A percentile compares a stretch with the other conserved stretches of the same genome.
phyloP scores from a whole-genome alignment of 179 eudicot genomes.

The Drosera spatulata region DNA sequence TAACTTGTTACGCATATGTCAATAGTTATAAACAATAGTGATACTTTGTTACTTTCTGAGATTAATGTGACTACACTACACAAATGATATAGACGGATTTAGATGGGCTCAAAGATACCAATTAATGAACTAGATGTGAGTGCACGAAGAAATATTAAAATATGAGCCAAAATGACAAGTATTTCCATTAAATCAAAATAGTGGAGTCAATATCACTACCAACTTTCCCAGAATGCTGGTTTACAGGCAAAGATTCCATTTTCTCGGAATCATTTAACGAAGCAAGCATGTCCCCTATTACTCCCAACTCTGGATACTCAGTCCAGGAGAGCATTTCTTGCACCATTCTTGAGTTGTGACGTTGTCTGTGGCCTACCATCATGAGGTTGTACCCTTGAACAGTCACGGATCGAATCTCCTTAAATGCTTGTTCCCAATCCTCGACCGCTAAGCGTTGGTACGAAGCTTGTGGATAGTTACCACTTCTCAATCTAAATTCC shows the following conservation, averaged over 20 bases:
- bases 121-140: too few species aligned
- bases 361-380: slow-evolving; percentile 33
- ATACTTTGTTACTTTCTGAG: too few species aligned
- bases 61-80: too few species aligned
- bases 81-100: too few species aligned
- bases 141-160: too few species aligned
- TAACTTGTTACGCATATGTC: too few species aligned
- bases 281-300: slow-evolving; percentile 15
- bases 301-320: slow-evolving; percentile 20
- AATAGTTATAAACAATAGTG: too few species aligned
- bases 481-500: slow-evolving; percentile 7
- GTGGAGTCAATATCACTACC: too few species aligned
- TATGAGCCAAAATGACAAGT: too few species aligned
- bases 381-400: slow-evolving; percentile 27
- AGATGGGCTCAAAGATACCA: too few species aligned
- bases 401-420: slow-evolving; percentile 16
- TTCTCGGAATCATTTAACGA: slow-evolving; percentile 6
- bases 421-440: slow-evolving; percentile 35
- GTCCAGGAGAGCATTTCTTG: slow-evolving; percentile 5
- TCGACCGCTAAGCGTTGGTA: slow-evolving; percentile 26
- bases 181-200: too few species aligned
- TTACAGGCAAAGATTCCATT: slow-evolving; percentile 11
- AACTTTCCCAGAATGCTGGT: slow-evolving; percentile 11
- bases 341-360: background rate
- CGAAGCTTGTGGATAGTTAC: slow-evolving; percentile 1